A percentile compares a stretch with the other conserved stretches of the same genome.
These are phyloP conservation scores for Lachancea kluyveri DNA, from an alignment of 805 yeast species.

Conservation along the genomic window DNA sequence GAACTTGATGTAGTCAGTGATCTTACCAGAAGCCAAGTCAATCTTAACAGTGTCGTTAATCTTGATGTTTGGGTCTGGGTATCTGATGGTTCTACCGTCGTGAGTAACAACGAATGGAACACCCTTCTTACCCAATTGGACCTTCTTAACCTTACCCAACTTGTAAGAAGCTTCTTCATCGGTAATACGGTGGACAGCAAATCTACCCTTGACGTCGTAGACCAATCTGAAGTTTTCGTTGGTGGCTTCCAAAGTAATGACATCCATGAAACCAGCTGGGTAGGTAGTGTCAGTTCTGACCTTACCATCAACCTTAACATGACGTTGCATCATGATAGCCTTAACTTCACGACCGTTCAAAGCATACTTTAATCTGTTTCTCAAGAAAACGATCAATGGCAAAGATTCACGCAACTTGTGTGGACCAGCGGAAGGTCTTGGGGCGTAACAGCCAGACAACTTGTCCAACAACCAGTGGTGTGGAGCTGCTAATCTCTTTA, in stretches of 20 bases:
- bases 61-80: constrained; percentile 97
- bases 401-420: constrained; percentile 98
- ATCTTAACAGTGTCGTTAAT: constrained; percentile 97
- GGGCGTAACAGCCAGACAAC: constrained; percentile 98
- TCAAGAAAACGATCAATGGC: constrained; percentile 92
- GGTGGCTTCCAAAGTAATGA: constrained; percentile 94
- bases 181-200: constrained; percentile 98
- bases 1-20: constrained; percentile 80
- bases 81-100: constrained; percentile 99
- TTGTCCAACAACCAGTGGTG: constrained; percentile 99
- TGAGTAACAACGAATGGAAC: constrained; percentile 98
- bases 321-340: constrained; percentile 97
- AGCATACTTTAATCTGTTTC: constrained; percentile 99
- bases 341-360: constrained; percentile 98
- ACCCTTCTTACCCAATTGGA: constrained; percentile 97
- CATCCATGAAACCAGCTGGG: constrained; percentile 99
- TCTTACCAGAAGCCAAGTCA: constrained; percentile 94
- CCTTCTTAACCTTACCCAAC: constrained; percentile 97
- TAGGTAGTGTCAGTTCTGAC: constrained; percentile 97
- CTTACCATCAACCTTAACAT: constrained; percentile 97
- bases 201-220: constrained; percentile 98
- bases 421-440: constrained; percentile 99
- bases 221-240: constrained; percentile 99
- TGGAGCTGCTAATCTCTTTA: constrained; percentile 99
- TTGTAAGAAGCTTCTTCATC: constrained; percentile 98